Evolutionary conservation across 2,329 filamentous ascomycete species (phyloP).

Genomic region (Neopestalotiopsis sp.): DNA sequence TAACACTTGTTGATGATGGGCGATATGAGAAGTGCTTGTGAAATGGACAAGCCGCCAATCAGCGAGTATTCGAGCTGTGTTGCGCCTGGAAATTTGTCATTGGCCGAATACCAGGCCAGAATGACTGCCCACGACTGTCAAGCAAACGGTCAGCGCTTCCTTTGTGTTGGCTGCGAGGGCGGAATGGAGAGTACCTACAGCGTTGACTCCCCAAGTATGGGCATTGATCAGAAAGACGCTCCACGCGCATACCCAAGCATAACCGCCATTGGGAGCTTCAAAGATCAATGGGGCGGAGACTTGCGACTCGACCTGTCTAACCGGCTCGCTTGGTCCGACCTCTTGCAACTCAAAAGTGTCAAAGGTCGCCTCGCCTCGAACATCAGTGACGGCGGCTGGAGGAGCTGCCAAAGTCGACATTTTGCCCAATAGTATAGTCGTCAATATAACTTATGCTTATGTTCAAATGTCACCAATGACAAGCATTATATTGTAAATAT

Average conservation of each 20-base stretch:
- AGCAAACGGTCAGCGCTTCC: background rate
- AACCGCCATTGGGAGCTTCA: slow-evolving; percentile 61
- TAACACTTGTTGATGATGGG: slow-evolving; percentile 41
- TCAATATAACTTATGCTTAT: background rate
- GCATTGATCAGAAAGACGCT: slow-evolving; percentile 41
- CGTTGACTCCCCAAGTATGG: slow-evolving; percentile 46
- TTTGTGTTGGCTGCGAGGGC: background rate
- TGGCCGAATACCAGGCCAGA: slow-evolving; percentile 59
- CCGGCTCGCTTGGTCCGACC: background rate
- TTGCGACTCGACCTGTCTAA: background rate
- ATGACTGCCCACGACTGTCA: slow-evolving; percentile 56
- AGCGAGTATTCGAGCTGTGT: slow-evolving; percentile 62
- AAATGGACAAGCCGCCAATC: slow-evolving; percentile 62
- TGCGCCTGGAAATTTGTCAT: slow-evolving; percentile 54
- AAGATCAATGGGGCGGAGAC: background rate
- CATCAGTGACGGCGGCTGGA: background rate
- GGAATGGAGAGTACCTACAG: slow-evolving; percentile 29
- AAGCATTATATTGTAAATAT: background rate
- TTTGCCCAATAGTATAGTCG: background rate
- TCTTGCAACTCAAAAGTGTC: background rate
- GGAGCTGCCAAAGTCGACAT: background rate
- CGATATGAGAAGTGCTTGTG: slow-evolving; percentile 43
- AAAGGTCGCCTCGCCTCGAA: background rate
- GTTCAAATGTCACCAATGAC: background rate
- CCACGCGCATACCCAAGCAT: slow-evolving; percentile 51